phyloP scores from a whole-genome alignment of 2,329 filamentous ascomycete genomes.

The Alternaria arbusti region DNA sequence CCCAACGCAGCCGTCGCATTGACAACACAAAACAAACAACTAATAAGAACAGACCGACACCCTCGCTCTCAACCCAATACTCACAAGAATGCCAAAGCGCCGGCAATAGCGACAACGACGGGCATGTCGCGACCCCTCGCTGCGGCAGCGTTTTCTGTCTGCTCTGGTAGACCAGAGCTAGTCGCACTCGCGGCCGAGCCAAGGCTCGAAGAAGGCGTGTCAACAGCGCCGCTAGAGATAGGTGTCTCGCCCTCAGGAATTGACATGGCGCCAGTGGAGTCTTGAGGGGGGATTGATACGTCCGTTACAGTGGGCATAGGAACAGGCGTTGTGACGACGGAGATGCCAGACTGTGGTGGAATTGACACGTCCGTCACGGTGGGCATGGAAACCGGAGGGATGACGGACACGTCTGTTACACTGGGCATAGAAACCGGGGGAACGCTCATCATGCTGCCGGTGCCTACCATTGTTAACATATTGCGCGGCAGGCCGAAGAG shows the following conservation, averaged over 20 bases:
- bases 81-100: constrained; percentile 35
- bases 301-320: constrained; percentile 7
- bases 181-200: neutral
- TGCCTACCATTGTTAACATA: constrained; percentile 11
- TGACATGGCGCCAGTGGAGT: constrained; percentile 15
- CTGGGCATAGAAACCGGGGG: constrained; percentile 5
- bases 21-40: neutral
- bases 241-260: neutral
- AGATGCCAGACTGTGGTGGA: constrained; percentile 4
- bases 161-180: neutral
- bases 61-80: neutral
- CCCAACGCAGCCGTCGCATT: neutral
- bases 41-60: neutral
- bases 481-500: neutral
- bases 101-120: constrained; percentile 25
- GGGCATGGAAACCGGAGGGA: neutral
- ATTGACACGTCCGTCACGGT: constrained; percentile 21
- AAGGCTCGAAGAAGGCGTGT: constrained; percentile 1
- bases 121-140: constrained; percentile 17
- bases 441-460: constrained; percentile 18
- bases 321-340: constrained; percentile 13
- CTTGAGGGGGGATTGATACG: constrained; percentile 27
- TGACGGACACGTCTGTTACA: constrained; percentile 19
- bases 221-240: constrained; percentile 12
- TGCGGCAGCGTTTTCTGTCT: constrained; percentile 29